Base-by-base conservation (phyloP, 257 asterid genomes). In the Rhazya stricta region DNA sequence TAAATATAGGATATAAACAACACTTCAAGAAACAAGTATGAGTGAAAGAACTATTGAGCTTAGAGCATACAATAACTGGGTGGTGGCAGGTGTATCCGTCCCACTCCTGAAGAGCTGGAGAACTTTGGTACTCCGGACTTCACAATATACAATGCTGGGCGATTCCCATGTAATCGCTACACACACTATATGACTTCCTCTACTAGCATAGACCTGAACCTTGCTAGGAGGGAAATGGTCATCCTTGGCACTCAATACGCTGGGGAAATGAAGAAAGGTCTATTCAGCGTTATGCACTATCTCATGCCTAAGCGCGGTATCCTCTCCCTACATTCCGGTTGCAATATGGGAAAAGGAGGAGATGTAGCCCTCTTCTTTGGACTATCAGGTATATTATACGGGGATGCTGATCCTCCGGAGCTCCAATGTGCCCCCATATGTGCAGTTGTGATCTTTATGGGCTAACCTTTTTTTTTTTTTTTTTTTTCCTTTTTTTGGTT, bases 191-290 rank as follows among this genome's bases (percentile, higher is more conserved):
- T 93, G 98, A 93, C 98, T 36, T 93, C 98, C 60, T 94, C 97
- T 9, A 94, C 98, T 70, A 94, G 98, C 90, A 85, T 94, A 85
- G 97, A 94, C 85, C 39, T 94, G 78, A 94, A 94, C 79, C 92
- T 94, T 74, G 91, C 81, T 73, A 88, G 97, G 84, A 84, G 83
- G 80, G 98, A 94, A 81, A 94, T 94, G 97, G 97, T 94, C 71
- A 94, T 94, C 80, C 91, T 94, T 27, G 98, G 98, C 60, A 94
- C 97, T 60, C 98, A 88, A 74, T 93, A 93, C 82, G 98, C 98
- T 18, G 98, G 98, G 79, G 98, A 91, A 81, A 93, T 93, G 98
- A 93, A 93, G 89, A 93, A 93, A 79, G 98, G 98, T 9, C 88
- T 94, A 48, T 94, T 94, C 86, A 82, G 98, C 30, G 67, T 94